Evolutionary conservation across 768 basidiomycete species (phyloP), one percentile per base, ranked within the genome.

Genomic region (Calocybe cyanea): DNA sequence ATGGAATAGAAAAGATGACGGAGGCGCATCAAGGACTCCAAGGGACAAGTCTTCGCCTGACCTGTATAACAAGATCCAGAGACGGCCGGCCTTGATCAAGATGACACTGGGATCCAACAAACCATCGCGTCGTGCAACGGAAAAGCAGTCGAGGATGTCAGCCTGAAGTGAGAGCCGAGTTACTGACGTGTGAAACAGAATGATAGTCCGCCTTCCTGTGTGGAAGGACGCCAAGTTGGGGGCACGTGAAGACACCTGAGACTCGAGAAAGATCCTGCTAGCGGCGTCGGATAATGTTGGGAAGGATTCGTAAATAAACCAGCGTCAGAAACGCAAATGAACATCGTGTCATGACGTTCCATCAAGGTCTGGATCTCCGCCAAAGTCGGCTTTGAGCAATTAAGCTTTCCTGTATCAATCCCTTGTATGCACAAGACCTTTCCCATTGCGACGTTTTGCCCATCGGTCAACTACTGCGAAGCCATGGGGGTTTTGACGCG

Each of bases 401-500:
- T 40, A 45, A 35, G 56, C 61, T 66, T 62, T 65, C 59, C 56
- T 63, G 65, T 69, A 32, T 52, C 50, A 53, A 47, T 58, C 63
- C 61, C 53, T 57, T 53, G 43, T 38, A 51, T 49, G 48, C 52
- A 49, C 32, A 38, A 37, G 46, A 33, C 15, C 6, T 34, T 21
- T 38, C 38, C 21, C 42, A 21, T 51, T 45, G 31, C 21, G 33
- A 35, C 25, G 11, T 28, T 28, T 5, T 6, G 39, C 52, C 49
- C 51, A 36, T 28, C 25, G 40, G 49, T 33, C 36, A 38, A 54
- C 49, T 41, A 47, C 64, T 68, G 67, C 73, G 66, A 59, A 66
- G 76, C 78, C 78, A 80, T 71, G 73, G 57, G 60, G 59, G 57
- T 75, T 76, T 77, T 60, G 69, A 67, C 70, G 75, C 72, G 75